Conservation (phyloP, 2,329 filamentous ascomycete genomes). For the Colletotrichum eleusines region DNA sequence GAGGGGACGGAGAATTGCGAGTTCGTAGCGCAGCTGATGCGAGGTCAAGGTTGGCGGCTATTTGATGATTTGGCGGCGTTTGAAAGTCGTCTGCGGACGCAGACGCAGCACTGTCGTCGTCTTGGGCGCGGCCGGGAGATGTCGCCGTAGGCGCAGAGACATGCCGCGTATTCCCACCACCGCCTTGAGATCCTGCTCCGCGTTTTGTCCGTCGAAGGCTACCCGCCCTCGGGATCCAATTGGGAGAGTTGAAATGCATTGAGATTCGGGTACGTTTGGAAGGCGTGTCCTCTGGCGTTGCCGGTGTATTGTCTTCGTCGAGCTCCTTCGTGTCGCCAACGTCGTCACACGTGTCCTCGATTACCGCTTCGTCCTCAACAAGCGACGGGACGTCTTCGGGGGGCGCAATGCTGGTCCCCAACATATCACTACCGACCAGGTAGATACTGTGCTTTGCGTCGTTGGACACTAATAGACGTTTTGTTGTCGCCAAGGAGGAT, state of each 20-base stretch:
- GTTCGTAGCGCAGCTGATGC: conserved; percentile 50
- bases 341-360: conserved; percentile 23
- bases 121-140: conserved; percentile 48
- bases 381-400: conserved; percentile 22
- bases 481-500: conserved; percentile 42
- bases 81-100: conserved; percentile 37
- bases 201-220: conserved; percentile 69
- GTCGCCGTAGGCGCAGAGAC: conserved; percentile 64
- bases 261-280: conserved; percentile 64
- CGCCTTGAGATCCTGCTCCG: conserved; percentile 55
- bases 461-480: conserved; percentile 47
- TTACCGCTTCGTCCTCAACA: background rate
- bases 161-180: conserved; percentile 61
- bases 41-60: conserved; percentile 46
- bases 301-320: conserved; percentile 30
- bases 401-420: conserved; percentile 24
- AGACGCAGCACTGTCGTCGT: conserved; percentile 41
- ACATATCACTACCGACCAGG: conserved; percentile 37
- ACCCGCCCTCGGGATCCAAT: conserved; percentile 68
- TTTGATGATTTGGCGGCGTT: conserved; percentile 47
- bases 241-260: conserved; percentile 69
- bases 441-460: conserved; percentile 48
- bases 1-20: conserved; percentile 66
- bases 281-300: conserved; percentile 55
- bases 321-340: conserved; percentile 7